Base-by-base conservation (phyloP, 805 yeast species). In the Cyberlindnera euphorbiiphila region DNA sequence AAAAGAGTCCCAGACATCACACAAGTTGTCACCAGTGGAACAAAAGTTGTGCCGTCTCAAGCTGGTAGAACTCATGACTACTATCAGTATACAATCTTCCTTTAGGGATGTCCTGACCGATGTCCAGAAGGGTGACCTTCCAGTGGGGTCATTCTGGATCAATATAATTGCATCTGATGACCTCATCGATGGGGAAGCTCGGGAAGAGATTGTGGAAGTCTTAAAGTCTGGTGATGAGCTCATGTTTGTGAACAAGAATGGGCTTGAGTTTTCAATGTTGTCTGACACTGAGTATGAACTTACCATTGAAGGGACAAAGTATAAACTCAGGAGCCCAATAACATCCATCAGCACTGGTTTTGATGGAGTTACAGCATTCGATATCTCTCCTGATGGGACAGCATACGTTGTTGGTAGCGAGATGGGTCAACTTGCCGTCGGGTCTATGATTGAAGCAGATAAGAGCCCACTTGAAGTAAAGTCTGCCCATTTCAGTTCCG, bases 401-500 rank as follows among this genome's bases (percentile, higher is more conserved):
- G 41, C 45, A 11, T 55, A 52, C 37, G 50, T 59, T 3, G 36
- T 62, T 5, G 76, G 75, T 11, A 51, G 59, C 18, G 41, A 55
- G 5, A 36, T 45, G 5, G 75, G 76, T 4, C 42, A 45, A 6
- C 43, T 69, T 10, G 27, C 40, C 2, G 42, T 68, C 10, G 46
- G 42, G 1, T 16, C 36, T 0, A 3, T 35, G 6, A 9, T 15
- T 3, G 25, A 25, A 15, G 41, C 25, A 1, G 12, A 8, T 5
- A 20, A 27, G 9, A 16, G 15, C 1, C 25, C 17, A 3, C 11
- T 30, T 4, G 36, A 32, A 2, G 41, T 67, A 5, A 57, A 52
- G 9, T 32, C 25, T 3, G 85, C 83, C 2, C 93, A 84, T 59
- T 57, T 53, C 19, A 49, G 64, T 21, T 72, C 74, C 32, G 62